Base-by-base conservation (phyloP, 345 rosid genomes). In the Gynandropsis gynandra region DNA sequence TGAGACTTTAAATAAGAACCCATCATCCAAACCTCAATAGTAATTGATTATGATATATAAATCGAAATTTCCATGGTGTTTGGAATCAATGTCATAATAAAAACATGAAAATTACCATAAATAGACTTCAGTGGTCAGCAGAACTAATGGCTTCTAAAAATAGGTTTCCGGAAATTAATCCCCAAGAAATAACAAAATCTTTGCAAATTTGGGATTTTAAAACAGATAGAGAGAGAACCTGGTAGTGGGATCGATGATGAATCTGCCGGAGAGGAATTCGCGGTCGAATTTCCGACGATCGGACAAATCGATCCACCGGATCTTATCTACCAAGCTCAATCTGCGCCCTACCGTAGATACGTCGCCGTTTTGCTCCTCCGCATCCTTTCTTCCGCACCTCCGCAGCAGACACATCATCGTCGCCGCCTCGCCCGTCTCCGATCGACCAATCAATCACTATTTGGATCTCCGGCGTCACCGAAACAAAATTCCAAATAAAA, bases 211-310 rank as follows among this genome's bases (percentile, higher is more conserved):
- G 18, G 58, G 51, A 0, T 32, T 8, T 27, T 0, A 4, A 9
- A 57, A 17, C 2, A 34, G 1, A 8, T 17, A n/a, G 37, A 10
- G 27, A 32, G n/a, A 9, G 46, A 1, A 89, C 97, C 87, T 85
- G 73, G 60, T 80, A 0, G 78, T 79, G 4, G 95, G 97, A 62
- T 70, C 73, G 48, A 89, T 78, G 47, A 74, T 53, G 56, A 59
- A 63, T 21, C 88, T 76, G 7, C 35, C 58, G 50, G 64, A 68
- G 64, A 64, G 31, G 12, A 65, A 46, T 42, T 64, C 71, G 11
- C 75, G 66, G 20, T 83, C 76, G 55, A 68, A 55, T 35, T 50
- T 66, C 32, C 72, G 58, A 16, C 63, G 65, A 17, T 42, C 60
- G 1, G 63, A 50, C 7, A 54, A 8, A 6, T 59, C 71, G 6